phyloP scores from a whole-genome alignment of 257 asterid species.

The Paulownia fortunei region DNA sequence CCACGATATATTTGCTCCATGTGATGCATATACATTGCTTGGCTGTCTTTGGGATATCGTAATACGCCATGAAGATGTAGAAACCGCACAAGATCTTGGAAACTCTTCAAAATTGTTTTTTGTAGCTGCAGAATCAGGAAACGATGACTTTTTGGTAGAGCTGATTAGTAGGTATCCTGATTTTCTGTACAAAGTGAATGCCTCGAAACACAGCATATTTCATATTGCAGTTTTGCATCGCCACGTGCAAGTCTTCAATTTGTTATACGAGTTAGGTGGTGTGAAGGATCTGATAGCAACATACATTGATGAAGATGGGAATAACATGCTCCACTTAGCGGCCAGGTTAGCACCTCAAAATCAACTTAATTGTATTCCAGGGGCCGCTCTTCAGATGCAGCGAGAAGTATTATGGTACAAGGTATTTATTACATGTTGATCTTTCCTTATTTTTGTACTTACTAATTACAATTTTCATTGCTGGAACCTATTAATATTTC shows the following conservation, averaged over 20 bases:
- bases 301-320: conserved; percentile 24
- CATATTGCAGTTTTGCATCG: conserved; percentile 35
- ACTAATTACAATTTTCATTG: not conserved
- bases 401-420: conserved; percentile 46
- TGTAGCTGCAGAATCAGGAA: conserved; percentile 20
- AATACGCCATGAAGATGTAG: not conserved
- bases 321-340: conserved; percentile 48
- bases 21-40: conserved; percentile 15
- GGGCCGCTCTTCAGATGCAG: conserved; percentile 51
- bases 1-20: not conserved
- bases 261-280: conserved; percentile 36
- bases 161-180: conserved; percentile 28
- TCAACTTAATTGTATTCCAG: conserved; percentile 38
- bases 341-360: conserved; percentile 34
- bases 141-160: conserved; percentile 29
- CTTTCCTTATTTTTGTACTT: not conserved
- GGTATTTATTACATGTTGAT: conserved; percentile 4
- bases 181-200: conserved; percentile 30
- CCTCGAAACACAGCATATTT: conserved; percentile 24
- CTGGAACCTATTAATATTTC: no score
- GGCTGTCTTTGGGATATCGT: conserved; percentile 22
- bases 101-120: conserved; percentile 15
- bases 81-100: not conserved
- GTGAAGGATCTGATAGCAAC: conserved; percentile 33
- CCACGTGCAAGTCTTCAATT: conserved; percentile 30